Evolutionary conservation across 1,284 basidiomycete species (phyloP).

Genomic region (Fomitopsis pinicola): DNA sequence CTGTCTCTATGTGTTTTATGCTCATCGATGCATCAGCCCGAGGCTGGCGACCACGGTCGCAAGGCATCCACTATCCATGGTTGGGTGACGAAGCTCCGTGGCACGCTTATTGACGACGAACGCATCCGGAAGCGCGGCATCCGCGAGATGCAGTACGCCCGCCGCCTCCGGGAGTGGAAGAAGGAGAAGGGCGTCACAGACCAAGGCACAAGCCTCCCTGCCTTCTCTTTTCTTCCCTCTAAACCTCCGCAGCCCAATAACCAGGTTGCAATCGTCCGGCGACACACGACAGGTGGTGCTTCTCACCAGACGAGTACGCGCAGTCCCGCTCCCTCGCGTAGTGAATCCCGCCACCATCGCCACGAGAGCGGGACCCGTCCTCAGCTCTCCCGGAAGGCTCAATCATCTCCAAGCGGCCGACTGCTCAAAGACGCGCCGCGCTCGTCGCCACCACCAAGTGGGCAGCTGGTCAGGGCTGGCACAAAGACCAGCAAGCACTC

Average conservation of each 20-base stretch:
- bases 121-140: conserved; percentile 46
- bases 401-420: neutral
- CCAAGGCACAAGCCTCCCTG: conserved; percentile 1
- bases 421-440: neutral
- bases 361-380: neutral
- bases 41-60: conserved; percentile 29
- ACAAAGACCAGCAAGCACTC: neutral
- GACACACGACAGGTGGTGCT: neutral
- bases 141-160: conserved; percentile 32
- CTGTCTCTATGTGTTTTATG: neutral
- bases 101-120: conserved; percentile 66
- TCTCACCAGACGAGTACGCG: neutral
- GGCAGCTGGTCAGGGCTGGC: neutral
- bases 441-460: neutral
- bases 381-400: neutral
- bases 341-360: neutral
- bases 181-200: conserved; percentile 6
- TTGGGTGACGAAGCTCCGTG: conserved; percentile 76
- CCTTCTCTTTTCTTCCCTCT: conserved; percentile 1
- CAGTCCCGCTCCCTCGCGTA: neutral
- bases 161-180: conserved; percentile 21
- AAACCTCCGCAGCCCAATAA: neutral
- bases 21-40: conserved; percentile 9
- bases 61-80: conserved; percentile 68
- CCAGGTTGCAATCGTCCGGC: neutral